Percentiles rank a stretch among this genome's conserved stretches.
phyloP scores from a whole-genome alignment of 371 early-diverging fungal genomes.

The Mortierella sp. region DNA sequence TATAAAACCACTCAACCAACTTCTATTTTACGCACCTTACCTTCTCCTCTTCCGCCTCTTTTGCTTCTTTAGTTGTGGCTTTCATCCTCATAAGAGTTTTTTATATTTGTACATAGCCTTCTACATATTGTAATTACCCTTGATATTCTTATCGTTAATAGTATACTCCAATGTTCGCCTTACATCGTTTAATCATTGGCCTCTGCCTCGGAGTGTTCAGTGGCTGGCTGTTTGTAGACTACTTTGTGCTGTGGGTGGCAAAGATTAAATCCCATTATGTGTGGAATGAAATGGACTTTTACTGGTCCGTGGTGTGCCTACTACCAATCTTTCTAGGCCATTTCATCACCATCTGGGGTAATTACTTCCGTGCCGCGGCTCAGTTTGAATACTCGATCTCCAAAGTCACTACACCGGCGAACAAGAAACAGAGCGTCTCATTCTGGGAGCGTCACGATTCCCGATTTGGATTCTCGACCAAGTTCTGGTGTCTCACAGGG shows the following conservation, averaged over 20 bases:
- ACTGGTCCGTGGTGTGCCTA: constrained; percentile 45
- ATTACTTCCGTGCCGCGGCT: constrained; percentile 39
- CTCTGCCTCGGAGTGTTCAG: constrained; percentile 24
- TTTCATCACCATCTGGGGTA: constrained; percentile 51
- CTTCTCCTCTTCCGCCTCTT: not conserved
- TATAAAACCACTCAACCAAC: too few species aligned
- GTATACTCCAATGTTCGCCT: constrained; percentile 23
- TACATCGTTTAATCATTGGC: constrained; percentile 22
- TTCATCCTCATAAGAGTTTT: not conserved
- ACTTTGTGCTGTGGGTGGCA: constrained; percentile 24
- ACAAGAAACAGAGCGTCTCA: constrained; percentile 25
- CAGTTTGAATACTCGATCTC: constrained; percentile 41
- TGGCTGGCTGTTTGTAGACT: constrained; percentile 38
- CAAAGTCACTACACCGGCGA: constrained; percentile 30
- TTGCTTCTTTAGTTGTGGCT: not conserved
- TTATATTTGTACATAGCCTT: not conserved
- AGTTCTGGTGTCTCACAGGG: constrained; percentile 26
- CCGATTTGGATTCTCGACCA: constrained; percentile 21
- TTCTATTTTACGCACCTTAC: too few species aligned
- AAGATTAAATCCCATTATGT: constrained; percentile 26
- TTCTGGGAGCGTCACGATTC: constrained; percentile 49
- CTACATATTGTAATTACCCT: not conserved
- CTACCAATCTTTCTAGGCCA: constrained; percentile 42
- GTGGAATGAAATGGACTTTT: constrained; percentile 35
- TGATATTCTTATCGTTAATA: not conserved